Conservation (phyloP, 2,329 filamentous ascomycete species). For the Aspergillus sp. region DNA sequence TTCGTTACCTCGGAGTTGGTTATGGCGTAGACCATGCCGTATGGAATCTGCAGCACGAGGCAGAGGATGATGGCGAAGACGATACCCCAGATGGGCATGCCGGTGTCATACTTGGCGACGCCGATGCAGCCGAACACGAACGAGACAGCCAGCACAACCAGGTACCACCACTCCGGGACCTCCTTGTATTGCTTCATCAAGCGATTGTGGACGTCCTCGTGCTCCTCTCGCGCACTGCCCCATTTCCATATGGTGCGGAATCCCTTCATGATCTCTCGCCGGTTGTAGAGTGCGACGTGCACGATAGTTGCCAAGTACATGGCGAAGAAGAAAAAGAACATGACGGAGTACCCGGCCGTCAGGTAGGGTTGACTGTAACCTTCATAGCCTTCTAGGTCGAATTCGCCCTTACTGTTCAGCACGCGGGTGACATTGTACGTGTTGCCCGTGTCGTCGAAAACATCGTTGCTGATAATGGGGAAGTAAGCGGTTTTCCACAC, state of each 20-base stretch:
- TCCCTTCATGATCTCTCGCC: conserved; percentile 1
- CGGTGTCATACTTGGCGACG: conserved; percentile 1
- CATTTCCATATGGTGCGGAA: not conserved
- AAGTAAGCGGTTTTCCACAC: conserved; percentile 11
- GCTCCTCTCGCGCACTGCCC: not conserved
- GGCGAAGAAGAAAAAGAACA: conserved; percentile 12
- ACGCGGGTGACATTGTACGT: conserved; percentile 8
- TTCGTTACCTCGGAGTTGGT: conserved; percentile 10
- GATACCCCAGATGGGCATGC: conserved; percentile 8
- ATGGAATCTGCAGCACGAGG: conserved; percentile 5
- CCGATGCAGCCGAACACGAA: conserved; percentile 2
- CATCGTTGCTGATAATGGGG: conserved; percentile 12
- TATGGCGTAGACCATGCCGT: conserved; percentile 14
- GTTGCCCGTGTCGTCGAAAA: conserved; percentile 7
- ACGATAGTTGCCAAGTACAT: conserved; percentile 6
- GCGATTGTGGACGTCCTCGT: conserved; percentile 8
- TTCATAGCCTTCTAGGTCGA: conserved; percentile 4
- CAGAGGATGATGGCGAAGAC: conserved; percentile 11
- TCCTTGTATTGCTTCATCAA: conserved; percentile 9
- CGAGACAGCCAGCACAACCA: not conserved
- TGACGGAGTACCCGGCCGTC: not conserved
- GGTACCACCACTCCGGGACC: conserved; percentile 11
- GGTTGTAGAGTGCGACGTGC: conserved; percentile 3
- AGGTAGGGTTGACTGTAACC: conserved; percentile 7
- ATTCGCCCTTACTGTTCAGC: conserved; percentile 5